Evolutionary conservation across 495 filamentous ascomycete species (phyloP), one percentile per base, ranked within the genome.

Genomic region (Cairneyella variabilis): DNA sequence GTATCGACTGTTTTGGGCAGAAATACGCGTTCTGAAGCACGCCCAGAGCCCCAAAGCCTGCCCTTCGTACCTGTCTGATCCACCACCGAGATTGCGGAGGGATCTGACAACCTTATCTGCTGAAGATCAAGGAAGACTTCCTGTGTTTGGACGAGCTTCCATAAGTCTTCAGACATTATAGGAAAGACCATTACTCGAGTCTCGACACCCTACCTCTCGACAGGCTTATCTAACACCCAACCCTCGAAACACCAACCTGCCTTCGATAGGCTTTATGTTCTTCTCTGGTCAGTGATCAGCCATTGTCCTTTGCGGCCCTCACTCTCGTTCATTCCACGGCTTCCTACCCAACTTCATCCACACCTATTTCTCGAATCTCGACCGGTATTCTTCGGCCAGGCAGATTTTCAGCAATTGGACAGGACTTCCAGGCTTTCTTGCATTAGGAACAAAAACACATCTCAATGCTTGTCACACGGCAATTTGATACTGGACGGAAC

Each of bases 381-480:
- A 48, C 17, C 49, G 25, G 38, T 39, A 38, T 16, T n/a, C 26
- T 25, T 36, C 23, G n/a, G 25, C 20, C 36, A 28, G 12, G 25
- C 48, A 53, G 34, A 45, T 26, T 14, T 16, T 27, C 34, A 42
- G n/a, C 7, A 34, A 26, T 20, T 7, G 28, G 48, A 54, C 21
- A 21, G n/a, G n/a, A 46, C 26, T 42, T 53, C 36, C 37, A 54
- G 18, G 25, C 49, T 32, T 56, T 47, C 49, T 51, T 51, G 32
- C 43, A 41, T 23, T 38, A 63, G 53, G 48, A 44, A 28, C 21
- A 50, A 49, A 52, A 11, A 43, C 38, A 52, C 21, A 50, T 63
- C 62, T 58, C 74, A 80, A 81, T 81, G 77, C 76, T 81, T 67
- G 76, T 77, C 73, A 76, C 76, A 69, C 75, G 77, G 70, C 72